A percentile compares a stretch with the other conserved stretches of the same genome.
Evolutionary conservation across 176 grass and related monocot genomes (phyloP).

Genomic region (Poa pratensis): DNA sequence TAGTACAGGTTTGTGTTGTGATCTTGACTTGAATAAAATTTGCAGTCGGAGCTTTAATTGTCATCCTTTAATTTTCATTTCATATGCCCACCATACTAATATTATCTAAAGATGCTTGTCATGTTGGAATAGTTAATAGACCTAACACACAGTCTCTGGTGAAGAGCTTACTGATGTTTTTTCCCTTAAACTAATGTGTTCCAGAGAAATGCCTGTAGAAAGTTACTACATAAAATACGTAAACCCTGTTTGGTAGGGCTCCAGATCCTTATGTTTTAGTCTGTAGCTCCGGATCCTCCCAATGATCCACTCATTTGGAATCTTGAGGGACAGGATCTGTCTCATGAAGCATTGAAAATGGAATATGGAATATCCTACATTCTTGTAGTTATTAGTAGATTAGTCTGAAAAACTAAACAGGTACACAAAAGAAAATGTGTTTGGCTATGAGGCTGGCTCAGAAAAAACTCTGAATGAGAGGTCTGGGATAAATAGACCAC

Average conservation of each 20-base stretch:
- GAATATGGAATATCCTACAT: not conserved
- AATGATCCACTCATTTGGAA: not conserved
- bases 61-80: not conserved
- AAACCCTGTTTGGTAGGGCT: not conserved
- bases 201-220: not conserved
- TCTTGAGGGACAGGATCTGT: not conserved
- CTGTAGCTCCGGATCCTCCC: not conserved
- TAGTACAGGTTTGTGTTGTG: conserved; percentile 72
- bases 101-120: not conserved
- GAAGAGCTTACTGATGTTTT: not conserved
- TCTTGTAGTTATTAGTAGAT: not conserved
- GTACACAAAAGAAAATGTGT: not conserved
- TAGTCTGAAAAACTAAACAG: not conserved
- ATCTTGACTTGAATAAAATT: conserved; percentile 22
- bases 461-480: not conserved
- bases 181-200: not conserved
- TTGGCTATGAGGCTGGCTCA: not conserved
- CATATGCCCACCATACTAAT: conserved; percentile 11
- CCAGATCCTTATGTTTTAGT: not conserved
- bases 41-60: not conserved
- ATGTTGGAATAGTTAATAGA: conserved; percentile 4
- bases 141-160: not conserved
- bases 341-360: not conserved
- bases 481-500: not conserved
- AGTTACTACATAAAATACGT: not conserved